Evolutionary conservation across 1,139 yeast genomes (phyloP).

Genomic region (Yamadazyma atlantica): DNA sequence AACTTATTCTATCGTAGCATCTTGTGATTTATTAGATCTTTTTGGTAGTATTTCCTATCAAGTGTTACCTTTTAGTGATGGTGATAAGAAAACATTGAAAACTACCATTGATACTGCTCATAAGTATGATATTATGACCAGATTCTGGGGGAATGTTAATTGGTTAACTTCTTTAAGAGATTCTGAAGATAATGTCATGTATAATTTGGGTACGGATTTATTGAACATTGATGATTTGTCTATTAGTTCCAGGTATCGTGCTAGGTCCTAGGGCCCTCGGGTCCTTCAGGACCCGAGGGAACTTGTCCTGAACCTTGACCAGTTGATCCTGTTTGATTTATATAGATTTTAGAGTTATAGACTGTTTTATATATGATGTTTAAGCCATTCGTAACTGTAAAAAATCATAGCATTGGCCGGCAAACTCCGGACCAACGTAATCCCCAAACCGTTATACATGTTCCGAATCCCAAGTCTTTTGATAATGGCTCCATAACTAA

Average conservation of each 20-base stretch:
- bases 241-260: constrained; percentile 1
- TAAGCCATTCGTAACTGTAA: constrained; percentile 59
- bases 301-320: no score
- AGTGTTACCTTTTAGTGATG: constrained; percentile 17
- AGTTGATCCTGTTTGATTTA: no score
- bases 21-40: constrained; percentile 30
- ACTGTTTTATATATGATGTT: neutral
- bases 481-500: constrained; percentile 30
- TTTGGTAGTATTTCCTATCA: constrained; percentile 20
- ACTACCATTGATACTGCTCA: constrained; percentile 30
- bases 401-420: constrained; percentile 92
- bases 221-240: constrained; percentile 37
- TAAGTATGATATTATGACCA: constrained; percentile 30
- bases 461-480: constrained; percentile 52
- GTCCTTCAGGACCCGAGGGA: no score
- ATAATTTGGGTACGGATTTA: constrained; percentile 31
- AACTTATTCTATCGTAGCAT: constrained; percentile 35
- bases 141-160: constrained; percentile 43
- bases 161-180: constrained; percentile 34
- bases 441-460: constrained; percentile 82
- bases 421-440: constrained; percentile 76
- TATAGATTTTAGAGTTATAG: no score
- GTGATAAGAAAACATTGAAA: constrained; percentile 20
- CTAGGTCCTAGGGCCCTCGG: neutral
- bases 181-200: constrained; percentile 27